Evolutionary conservation across 306 rosid species (phyloP), one percentile per base, ranked within the genome.

Genomic region (Castanospermum australe): DNA sequence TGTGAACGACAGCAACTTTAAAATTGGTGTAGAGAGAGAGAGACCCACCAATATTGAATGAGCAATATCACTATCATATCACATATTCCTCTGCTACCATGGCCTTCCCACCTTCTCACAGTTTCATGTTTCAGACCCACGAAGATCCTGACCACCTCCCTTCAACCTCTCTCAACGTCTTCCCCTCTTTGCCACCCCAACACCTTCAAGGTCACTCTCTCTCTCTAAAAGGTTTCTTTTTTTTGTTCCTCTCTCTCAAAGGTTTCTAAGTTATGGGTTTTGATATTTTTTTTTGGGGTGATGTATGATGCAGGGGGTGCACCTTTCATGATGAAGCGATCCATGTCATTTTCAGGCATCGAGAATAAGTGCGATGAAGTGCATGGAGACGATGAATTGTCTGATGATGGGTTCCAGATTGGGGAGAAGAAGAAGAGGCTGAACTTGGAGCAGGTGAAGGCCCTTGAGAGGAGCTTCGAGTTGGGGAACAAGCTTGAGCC

Each of bases 341-440:
- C 99, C 25, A 84, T 89, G 89, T 94, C 99, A 32, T 94, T 94
- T 75, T 94, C 98, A 1, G 97, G 92, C 8, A 74, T 86, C 7
- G 94, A 90, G 12, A 86, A 84, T 2, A 82, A 85, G 56, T 87
- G 86, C 18, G 87, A 78, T 9, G 92, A 81, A 5, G 59, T 63
- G 72, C 81, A 83, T 4, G 93, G 80, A 5, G 96, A 90, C 1
- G 99, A 94, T 35, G 97, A 91, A 11, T 62, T 92, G 47, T 94
- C 99, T 0, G 99, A 94, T 24, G 99, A 94, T 11, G 99, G 99
- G 21, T 89, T 88, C 24, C 92, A 85, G 65, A 67, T 86, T 11
- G 98, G 98, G 18, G 99, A 94, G 83, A 94, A 94, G 92, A 94
- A 94, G 89, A 94, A 88, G 88, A 85, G 99, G 82, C 72, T 94